phyloP scores from a whole-genome alignment of 805 yeast species.

The Gaillardinia entomophila region DNA sequence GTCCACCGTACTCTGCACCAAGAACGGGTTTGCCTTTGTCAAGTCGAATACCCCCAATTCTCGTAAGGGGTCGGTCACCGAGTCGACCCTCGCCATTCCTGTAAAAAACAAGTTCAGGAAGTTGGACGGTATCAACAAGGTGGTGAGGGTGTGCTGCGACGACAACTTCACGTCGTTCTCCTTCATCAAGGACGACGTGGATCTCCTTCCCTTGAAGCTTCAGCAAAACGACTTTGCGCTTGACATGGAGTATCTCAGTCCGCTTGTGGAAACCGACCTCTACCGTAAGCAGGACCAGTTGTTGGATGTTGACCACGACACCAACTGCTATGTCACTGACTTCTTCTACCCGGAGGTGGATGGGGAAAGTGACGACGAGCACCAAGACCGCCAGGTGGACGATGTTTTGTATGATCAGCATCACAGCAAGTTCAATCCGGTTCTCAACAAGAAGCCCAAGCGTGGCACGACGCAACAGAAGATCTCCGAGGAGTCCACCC shows the following conservation, averaged over 20 bases:
- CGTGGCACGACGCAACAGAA: neutral
- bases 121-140: slow-evolving; percentile 48
- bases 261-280: slow-evolving; percentile 27
- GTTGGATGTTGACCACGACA: slow-evolving; percentile 22
- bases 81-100: slow-evolving; percentile 22
- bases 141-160: slow-evolving; percentile 63
- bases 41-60: slow-evolving; percentile 19
- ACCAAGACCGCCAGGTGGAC: neutral
- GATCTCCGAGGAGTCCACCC: neutral
- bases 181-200: slow-evolving; percentile 59
- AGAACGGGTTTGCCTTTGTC: slow-evolving; percentile 62
- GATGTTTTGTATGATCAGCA: neutral
- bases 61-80: slow-evolving; percentile 29
- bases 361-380: slow-evolving; percentile 4
- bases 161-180: slow-evolving; percentile 60
- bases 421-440: neutral
- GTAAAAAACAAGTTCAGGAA: slow-evolving; percentile 46
- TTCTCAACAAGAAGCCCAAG: neutral
- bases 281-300: slow-evolving; percentile 39
- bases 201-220: slow-evolving; percentile 50
- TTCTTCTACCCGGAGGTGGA: slow-evolving; percentile 18
- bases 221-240: slow-evolving; percentile 39
- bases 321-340: slow-evolving; percentile 21
- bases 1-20: slow-evolving; percentile 59
- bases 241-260: slow-evolving; percentile 55